phyloP scores from a whole-genome alignment of 2,329 filamentous ascomycete genomes.

The Ceratocystis lukuohia region DNA sequence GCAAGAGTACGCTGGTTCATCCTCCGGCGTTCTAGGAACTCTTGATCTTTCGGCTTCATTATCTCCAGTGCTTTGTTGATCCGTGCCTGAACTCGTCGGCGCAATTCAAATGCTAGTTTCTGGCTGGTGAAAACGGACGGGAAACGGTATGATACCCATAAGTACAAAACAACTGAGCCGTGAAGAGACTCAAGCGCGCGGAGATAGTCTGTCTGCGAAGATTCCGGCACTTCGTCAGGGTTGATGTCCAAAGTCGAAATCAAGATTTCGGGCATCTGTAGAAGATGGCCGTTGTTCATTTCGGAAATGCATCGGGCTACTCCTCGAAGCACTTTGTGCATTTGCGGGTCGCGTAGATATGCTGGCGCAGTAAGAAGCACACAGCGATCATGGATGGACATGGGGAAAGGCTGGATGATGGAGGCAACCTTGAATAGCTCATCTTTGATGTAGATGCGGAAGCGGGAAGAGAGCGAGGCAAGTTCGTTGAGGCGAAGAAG shows the following conservation, averaged over 20 bases:
- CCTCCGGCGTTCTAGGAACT: slow-evolving; percentile 26
- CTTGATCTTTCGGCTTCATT: slow-evolving; percentile 35
- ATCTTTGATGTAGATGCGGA: slow-evolving; percentile 47
- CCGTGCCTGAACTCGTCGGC: slow-evolving; percentile 59
- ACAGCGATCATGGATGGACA: slow-evolving; percentile 56
- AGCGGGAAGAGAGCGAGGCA: slow-evolving; percentile 48
- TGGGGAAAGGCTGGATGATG: slow-evolving; percentile 54
- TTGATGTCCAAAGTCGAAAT: slow-evolving; percentile 63
- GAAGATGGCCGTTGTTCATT: slow-evolving; percentile 51
- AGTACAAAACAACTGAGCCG: slow-evolving; percentile 67
- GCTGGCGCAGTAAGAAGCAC: slow-evolving; percentile 51
- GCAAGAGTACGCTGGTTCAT: slow-evolving; percentile 23
- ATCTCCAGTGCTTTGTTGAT: slow-evolving; percentile 41
- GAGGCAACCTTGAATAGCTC: slow-evolving; percentile 57
- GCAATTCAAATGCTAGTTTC: slow-evolving; percentile 63
- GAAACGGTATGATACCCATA: slow-evolving; percentile 89
- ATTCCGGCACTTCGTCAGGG: slow-evolving; percentile 26
- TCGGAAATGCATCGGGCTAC: slow-evolving; percentile 58
- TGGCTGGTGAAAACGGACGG: slow-evolving; percentile 65
- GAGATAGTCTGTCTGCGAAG: slow-evolving; percentile 43
- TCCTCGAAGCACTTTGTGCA: slow-evolving; percentile 41
- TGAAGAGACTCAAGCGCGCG: slow-evolving; percentile 63
- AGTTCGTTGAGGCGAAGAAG: slow-evolving; percentile 62
- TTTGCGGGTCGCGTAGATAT: slow-evolving; percentile 36
- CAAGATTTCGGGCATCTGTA: slow-evolving; percentile 57